Evolutionary conservation across 2,329 filamentous ascomycete genomes (phyloP).

Genomic region (Diaporthe vexans): DNA sequence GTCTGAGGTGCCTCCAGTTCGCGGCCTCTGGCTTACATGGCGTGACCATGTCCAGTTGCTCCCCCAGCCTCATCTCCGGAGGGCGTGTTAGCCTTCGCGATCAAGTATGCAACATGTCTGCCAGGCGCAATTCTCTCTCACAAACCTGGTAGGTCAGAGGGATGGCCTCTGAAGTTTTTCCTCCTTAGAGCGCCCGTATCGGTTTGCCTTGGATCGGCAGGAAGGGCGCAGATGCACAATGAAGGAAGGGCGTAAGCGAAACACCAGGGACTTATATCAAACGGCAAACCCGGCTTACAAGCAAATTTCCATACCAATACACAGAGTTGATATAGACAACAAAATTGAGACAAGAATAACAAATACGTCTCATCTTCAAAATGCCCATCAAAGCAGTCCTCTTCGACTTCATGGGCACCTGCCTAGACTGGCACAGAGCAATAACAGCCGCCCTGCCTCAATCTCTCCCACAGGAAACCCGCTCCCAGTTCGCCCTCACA

Average conservation of each 20-base stretch:
- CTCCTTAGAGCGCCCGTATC: no score
- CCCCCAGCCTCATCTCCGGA: background rate
- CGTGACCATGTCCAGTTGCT: background rate
- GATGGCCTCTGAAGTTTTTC: fast-evolving
- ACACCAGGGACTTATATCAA: background rate
- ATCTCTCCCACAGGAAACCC: slow-evolving; percentile 48
- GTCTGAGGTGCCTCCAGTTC: background rate
- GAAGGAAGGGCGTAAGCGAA: background rate
- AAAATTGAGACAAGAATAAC: no score
- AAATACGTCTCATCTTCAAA: background rate
- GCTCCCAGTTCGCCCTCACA: slow-evolving; percentile 60
- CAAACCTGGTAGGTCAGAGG: background rate
- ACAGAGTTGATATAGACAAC: no score
- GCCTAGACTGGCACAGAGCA: slow-evolving; percentile 66
- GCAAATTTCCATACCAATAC: no score
- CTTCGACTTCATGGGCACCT: slow-evolving; percentile 72
- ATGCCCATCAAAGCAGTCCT: slow-evolving; percentile 60
- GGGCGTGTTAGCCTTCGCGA: background rate
- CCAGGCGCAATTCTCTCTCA: background rate
- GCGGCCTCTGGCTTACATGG: background rate
- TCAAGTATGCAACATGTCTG: background rate
- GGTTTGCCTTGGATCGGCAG: background rate
- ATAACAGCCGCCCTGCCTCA: slow-evolving; percentile 54
- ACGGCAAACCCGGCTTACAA: no score
- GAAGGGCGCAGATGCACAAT: background rate